Base-by-base conservation (phyloP, 2,329 filamentous ascomycete species). In the Didymella pomorum region DNA sequence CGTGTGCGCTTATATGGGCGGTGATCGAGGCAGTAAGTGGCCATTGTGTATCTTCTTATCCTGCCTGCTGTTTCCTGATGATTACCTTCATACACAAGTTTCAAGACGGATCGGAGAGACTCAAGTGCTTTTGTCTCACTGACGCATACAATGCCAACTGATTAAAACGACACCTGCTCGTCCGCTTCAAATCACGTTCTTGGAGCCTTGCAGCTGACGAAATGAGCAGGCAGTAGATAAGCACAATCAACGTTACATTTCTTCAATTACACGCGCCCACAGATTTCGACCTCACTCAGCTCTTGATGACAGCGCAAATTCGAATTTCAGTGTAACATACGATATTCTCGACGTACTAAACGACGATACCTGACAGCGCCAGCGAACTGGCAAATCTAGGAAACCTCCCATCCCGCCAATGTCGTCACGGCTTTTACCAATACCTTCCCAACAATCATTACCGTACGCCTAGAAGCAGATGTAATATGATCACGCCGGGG, bases 81-180 rank as follows among this genome's bases (percentile, higher is more conserved):
- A 70, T 60, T 62, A 64, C 52, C 60, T 63, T 57, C 52, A 66
- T 56, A 50, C 50, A 64, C 60, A 71, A 70, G 70, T 71, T 74
- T 74, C 71, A 75, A 73, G 70, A 73, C 70, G 70, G 72, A 75
- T 71, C 70, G 66, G 68, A 72, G 71, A 72, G 70, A 58, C 64
- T 51, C 57, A 66, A 68, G 69, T 67, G 65, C 45, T 58, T 68
- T 63, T 62, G 64, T 66, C 65, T 69, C 63, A 39, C 65, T 75
- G 71, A 72, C 50, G 45, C 41, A 58, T 47, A 54, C 14, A 67
- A 45, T 25, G 31, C 56, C 45, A 49, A 33, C 44, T 54, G 50
- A 58, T 33, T 21, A 16, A 25, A 46, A 46, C 23, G 6, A 14
- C n/a, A 14, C 8, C 16, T 20, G n/a, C 26, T 8, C 3, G 3